phyloP scores from a whole-genome alignment of 1,284 basidiomycete species.

The Leccinum colubrinum region DNA sequence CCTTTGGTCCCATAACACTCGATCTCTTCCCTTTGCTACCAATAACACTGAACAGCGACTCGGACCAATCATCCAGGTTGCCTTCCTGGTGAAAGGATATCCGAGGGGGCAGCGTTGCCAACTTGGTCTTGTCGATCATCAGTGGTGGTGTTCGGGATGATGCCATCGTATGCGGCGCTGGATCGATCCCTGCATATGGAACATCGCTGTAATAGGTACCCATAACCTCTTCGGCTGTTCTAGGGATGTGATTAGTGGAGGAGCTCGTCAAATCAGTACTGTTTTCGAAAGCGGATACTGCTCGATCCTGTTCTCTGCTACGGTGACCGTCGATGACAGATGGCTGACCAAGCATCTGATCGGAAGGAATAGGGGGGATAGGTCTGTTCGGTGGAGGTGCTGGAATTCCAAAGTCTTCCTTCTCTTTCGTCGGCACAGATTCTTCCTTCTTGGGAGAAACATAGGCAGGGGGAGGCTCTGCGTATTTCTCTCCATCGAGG shows the following conservation, averaged over 20 bases:
- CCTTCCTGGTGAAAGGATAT: slow-evolving; percentile 49
- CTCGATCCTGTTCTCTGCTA: slow-evolving; percentile 6
- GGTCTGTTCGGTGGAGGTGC: slow-evolving; percentile 17
- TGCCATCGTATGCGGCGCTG: slow-evolving; percentile 6
- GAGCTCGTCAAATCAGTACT: not conserved
- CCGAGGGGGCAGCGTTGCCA: slow-evolving; percentile 45
- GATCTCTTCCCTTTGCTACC: slow-evolving; percentile 18
- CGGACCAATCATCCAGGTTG: slow-evolving; percentile 34
- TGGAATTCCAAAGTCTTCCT: slow-evolving; percentile 6
- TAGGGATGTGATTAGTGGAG: slow-evolving; percentile 16
- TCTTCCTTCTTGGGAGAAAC: slow-evolving; percentile 20
- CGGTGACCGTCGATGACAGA: slow-evolving; percentile 7
- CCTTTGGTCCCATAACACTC: slow-evolving; percentile 8
- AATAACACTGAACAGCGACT: slow-evolving; percentile 29
- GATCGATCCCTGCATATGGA: slow-evolving; percentile 7
- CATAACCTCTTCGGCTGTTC: slow-evolving; percentile 26
- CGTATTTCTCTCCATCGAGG: slow-evolving; percentile 11
- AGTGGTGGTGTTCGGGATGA: slow-evolving; percentile 23
- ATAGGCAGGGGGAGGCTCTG: slow-evolving; percentile 46
- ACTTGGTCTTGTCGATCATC: slow-evolving; percentile 30
- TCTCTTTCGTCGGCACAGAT: slow-evolving; percentile 20
- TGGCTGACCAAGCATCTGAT: slow-evolving; percentile 1
- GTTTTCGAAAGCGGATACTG: not conserved
- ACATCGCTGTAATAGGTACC: slow-evolving; percentile 22
- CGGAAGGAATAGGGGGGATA: slow-evolving; percentile 19